Conservation (phyloP, 306 rosid genomes). For the Chamaecrista fasciculata region DNA sequence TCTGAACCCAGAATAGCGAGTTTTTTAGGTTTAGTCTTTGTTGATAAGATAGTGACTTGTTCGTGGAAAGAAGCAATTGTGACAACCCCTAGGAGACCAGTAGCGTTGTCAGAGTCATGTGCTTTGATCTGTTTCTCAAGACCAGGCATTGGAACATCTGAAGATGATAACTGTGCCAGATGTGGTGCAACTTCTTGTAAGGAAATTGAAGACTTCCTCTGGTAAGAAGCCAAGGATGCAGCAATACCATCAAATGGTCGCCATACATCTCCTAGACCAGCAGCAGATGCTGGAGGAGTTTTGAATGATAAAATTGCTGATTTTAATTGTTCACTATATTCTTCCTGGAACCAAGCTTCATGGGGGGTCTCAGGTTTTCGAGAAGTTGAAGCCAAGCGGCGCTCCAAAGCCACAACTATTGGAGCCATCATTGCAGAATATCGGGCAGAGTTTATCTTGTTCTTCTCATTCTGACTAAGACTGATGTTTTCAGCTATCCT, state of each 20-base stretch:
- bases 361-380: slow-evolving; percentile 95
- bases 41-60: slow-evolving; percentile 75
- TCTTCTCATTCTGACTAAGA: slow-evolving; percentile 89
- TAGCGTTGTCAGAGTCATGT: slow-evolving; percentile 54
- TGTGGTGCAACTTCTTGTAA: slow-evolving; percentile 85
- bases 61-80: slow-evolving; percentile 82
- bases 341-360: slow-evolving; percentile 94
- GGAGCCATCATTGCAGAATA: slow-evolving; percentile 99
- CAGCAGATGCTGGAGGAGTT: slow-evolving; percentile 72
- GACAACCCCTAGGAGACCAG: slow-evolving; percentile 64
- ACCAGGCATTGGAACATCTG: slow-evolving; percentile 98
- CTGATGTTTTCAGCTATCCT: slow-evolving; percentile 90
- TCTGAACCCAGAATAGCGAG: slow-evolving; percentile 85
- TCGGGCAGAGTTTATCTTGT: slow-evolving; percentile 88
- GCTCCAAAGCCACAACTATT: slow-evolving; percentile 92
- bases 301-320: slow-evolving; percentile 73
- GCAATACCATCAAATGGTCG: slow-evolving; percentile 86
- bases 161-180: slow-evolving; percentile 71
- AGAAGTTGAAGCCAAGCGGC: slow-evolving; percentile 91
- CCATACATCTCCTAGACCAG: slow-evolving; percentile 90
- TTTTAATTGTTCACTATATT: slow-evolving; percentile 66
- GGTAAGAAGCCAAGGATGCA: slow-evolving; percentile 86
- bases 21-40: slow-evolving; percentile 96
- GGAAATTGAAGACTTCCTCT: slow-evolving; percentile 85
- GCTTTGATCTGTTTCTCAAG: slow-evolving; percentile 74